Conservation (phyloP, 169 alveolate genomes). For the Plasmodium chabaudi region DNA sequence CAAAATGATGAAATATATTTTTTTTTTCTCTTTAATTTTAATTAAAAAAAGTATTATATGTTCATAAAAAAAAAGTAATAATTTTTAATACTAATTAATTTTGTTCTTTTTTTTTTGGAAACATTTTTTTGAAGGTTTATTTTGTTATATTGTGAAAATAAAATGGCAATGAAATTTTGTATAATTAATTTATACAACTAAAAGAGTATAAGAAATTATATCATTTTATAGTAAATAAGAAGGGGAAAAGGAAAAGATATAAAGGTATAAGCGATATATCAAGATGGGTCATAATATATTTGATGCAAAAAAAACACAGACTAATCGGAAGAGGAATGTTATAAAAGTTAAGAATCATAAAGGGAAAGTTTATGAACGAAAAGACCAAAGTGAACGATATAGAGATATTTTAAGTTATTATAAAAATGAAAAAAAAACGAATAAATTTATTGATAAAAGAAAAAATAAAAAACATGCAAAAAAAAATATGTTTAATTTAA, state of each 20-base stretch:
- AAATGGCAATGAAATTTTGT: no score
- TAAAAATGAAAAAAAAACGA: conserved; percentile 73
- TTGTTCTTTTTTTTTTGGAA: no score
- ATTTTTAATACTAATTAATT: no score
- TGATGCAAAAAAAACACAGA: conserved; percentile 21
- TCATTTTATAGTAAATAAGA: background rate
- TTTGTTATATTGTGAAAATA: no score
- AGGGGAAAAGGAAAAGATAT: background rate
- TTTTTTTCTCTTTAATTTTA: no score
- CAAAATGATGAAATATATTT: no score
- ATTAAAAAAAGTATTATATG: no score
- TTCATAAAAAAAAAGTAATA: no score
- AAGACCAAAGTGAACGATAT: conserved; percentile 55
- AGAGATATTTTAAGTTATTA: conserved; percentile 54
- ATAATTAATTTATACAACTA: no score
- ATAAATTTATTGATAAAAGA: conserved; percentile 76
- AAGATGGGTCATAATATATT: conserved; percentile 45
- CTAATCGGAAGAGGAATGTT: conserved; percentile 46
- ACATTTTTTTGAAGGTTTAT: no score
- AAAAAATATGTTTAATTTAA: conserved; percentile 63
- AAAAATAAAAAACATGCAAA: conserved; percentile 47
- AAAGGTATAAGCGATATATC: background rate
- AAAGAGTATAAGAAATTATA: no score
- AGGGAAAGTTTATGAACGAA: conserved; percentile 4
- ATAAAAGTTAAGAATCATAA: conserved; percentile 35